Base-by-base conservation (phyloP, 2,329 filamentous ascomycete genomes). In the Teratosphaeria zuluensis region DNA sequence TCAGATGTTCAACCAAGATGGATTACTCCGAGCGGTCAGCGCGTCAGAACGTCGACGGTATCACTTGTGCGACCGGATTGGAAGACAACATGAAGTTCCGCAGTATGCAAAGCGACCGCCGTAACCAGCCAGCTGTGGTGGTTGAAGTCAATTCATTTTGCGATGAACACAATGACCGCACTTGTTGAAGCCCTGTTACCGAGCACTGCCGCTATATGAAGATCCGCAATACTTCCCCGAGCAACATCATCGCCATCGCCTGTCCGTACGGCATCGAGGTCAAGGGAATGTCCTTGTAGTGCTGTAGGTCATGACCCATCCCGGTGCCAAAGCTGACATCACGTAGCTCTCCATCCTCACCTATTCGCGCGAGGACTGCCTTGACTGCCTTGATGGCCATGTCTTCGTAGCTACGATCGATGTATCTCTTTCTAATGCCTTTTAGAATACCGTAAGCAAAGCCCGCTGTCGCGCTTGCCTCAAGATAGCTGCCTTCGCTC, bases 251-350 rank as follows among this genome's bases (percentile, higher is more conserved):
- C 0, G 87, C 88, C 88, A 92, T 91, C 0, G 88, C 87, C 71
- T 92, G 89, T 0, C 89, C 89, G 66, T 92, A 92, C 6, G 88
- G 89, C 89, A 92, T 92, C 65, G 85, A 87, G 2, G 89, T 92
- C 61, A 86, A 74, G 1, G 84, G 80, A 59, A 92, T 91, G 62
- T 89, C 82, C 72, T 87, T 86, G 69, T 92, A 92, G 71, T 90
- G 87, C 73, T 91, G 82, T 68, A 91, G 71, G 59, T 81, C 80
- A 63, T 83, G 78, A 0, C 89, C 89, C 87, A 92, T 91, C 0
- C 78, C 86, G 0, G 89, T 92, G 0, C 89, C 89, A 68, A 92
- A 92, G 63, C 86, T 90, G 1, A 86, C 87, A 68, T 90, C 84
- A 54, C 81, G 76, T 68, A 92, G 73, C 74, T 92, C 89, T 1